phyloP scores from a whole-genome alignment of 306 rosid species.

The Begonia loranthoides region DNA sequence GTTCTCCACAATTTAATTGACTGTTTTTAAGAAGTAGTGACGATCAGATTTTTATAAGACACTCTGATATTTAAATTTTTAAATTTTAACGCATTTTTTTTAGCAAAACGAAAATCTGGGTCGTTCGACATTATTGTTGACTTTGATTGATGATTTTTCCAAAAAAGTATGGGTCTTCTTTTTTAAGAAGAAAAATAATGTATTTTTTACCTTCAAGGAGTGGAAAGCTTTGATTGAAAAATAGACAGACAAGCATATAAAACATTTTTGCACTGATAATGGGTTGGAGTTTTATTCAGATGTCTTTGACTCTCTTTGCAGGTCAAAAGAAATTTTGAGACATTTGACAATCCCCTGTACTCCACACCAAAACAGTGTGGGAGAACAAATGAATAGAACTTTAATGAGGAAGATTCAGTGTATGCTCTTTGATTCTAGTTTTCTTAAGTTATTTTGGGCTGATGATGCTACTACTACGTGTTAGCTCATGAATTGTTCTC shows the following conservation, averaged over 20 bases:
- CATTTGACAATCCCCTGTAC: neutral
- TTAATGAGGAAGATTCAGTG: neutral
- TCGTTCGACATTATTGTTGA: neutral
- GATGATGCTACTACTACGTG: neutral
- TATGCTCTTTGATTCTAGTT: neutral
- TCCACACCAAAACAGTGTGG: neutral
- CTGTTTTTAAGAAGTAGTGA: no score
- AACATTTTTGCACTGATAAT: neutral
- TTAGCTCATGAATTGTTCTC: no score
- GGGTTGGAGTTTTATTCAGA: neutral
- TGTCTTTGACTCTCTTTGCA: neutral
- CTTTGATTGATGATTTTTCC: neutral
- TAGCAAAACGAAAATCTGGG: no score
- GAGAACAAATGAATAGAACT: neutral
- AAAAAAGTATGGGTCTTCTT: neutral
- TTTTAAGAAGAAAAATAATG: neutral
- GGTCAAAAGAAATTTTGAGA: neutral
- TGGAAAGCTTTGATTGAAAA: neutral
- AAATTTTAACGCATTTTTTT: no score
- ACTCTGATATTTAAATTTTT: no score
- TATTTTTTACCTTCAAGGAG: neutral
- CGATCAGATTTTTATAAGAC: no score
- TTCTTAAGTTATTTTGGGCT: neutral
- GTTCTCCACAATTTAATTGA: no score
- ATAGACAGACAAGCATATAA: neutral